Base-by-base conservation (phyloP, 78 protist species). In the Neovahlkampfia damariscottae region DNA sequence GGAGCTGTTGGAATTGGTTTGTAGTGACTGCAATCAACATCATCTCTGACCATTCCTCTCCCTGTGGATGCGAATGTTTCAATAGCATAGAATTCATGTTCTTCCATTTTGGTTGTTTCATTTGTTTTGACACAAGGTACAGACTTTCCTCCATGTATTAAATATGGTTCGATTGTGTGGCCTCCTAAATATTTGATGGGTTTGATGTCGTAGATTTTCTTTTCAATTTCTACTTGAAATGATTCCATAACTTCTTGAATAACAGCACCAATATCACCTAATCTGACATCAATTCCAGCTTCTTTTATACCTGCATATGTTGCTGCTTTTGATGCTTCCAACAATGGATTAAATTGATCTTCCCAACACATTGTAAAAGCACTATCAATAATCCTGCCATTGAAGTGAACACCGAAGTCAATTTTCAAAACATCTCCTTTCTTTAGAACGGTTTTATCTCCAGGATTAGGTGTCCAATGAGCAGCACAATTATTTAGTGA, bases 61-160 rank as follows among this genome's bases (percentile, higher is more conserved):
- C 98, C 98, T 6, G 98, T 95, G 30, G 95, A 86, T 32, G 99
- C 99, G 76, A 98, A 98, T 27, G 99, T 98, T 75, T 98, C 99
- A 30, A 98, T 95, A n/a, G 99, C 99, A 39, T 73, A 98, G 39
- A 89, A 19, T 77, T 96, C 99, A 39, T 97, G 96, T 70, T 96
- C 98, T 66, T 94, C 92, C 97, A 91, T 90, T 31, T 37, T 28
- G 40, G 73, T 76, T 29, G 27, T 41, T 8, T 74, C 90, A 28
- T 6, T 50, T 38, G 94, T 91, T 82, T 81, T 86, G 70, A 94
- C 96, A 66, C 93, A 85, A 30, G 99, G 99, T 6, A 96, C 98
- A 10, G 86, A 69, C 88, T 95, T 95, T 31, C 97, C 97, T 1
- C 94, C 96, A 78, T 96, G 98, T 75, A 91, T 91, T 9, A 40